Base-by-base conservation (phyloP, 306 rosid species). In the Prunus campanulata region DNA sequence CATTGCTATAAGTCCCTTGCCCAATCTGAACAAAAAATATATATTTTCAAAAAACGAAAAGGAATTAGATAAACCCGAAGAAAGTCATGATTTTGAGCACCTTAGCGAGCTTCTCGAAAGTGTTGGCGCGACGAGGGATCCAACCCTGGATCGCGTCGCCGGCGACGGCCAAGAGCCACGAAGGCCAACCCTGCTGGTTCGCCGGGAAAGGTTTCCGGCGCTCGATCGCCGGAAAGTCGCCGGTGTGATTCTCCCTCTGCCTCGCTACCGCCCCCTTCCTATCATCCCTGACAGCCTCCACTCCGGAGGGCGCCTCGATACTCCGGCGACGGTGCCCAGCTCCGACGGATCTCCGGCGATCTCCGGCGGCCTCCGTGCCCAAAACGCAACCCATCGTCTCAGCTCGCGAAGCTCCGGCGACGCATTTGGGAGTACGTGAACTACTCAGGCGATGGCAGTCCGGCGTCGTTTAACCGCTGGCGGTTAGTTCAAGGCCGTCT, bases 1-100 rank as follows among this genome's bases (percentile, higher is more conserved):
- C 99, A 88, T 95, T 95, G 87, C 99, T 95, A 65, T 95, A 95
- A 60, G 99, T 95, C 61, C 99, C 99, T 81, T 95, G 99, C 83
- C 99, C 99, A 81, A 95, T 92, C 99, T 95, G 86, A 74, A 83
- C 75, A 49, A 30, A 8, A 44, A 50, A 11, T 67, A 52, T 13
- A 47, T 6, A 8, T 6, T 15, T 42, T 15, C 0, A 46, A 22
- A 29, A 18, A 20, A 1, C 8, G 8, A 4, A 70, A 3, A 15
- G 10, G 20, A 50, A 11, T 25, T 29, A 63, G 15, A 75, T 67
- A n/a, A 64, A 63, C 29, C 14, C 19, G 25, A 77, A 77, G 16
- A 49, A 72, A 73, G 68, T 16, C 30, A 10, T 49, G 16, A 56
- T 20, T 32, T 29, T 15, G 48, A 46, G 52, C 67, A 92, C 91